Conservation (phyloP, 2,329 filamentous ascomycete genomes). For the Tolypocladium album region DNA sequence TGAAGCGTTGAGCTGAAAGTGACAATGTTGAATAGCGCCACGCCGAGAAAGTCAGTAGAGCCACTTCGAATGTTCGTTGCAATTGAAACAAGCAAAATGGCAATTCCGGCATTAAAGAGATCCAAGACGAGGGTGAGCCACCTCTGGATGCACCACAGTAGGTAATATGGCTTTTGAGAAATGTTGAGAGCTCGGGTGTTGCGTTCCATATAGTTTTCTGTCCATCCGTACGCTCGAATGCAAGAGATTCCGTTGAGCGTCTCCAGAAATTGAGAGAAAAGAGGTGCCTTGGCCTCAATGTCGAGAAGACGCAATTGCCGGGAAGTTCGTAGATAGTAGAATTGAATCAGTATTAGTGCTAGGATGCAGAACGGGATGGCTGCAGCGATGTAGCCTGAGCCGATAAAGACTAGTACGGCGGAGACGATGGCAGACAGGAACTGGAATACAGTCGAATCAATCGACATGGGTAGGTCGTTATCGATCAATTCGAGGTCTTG, state of each 20-base stretch:
- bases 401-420: constrained; percentile 29
- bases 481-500: constrained; percentile 29
- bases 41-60: constrained; percentile 15
- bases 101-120: constrained; percentile 31
- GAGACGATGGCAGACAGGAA: constrained; percentile 13
- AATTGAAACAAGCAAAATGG: constrained; percentile 31
- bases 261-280: constrained; percentile 17
- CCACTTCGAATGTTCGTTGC: constrained; percentile 23
- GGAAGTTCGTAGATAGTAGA: constrained; percentile 20
- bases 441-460: constrained; percentile 13
- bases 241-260: constrained; percentile 11
- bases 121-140: constrained; percentile 39
- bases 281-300: constrained; percentile 17
- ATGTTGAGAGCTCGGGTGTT: constrained; percentile 18
- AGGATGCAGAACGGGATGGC: constrained; percentile 28
- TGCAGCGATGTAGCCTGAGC: constrained; percentile 33
- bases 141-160: constrained; percentile 35
- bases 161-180: constrained; percentile 22
- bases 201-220: constrained; percentile 8
- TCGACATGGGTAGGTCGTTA: constrained; percentile 20
- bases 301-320: constrained; percentile 18
- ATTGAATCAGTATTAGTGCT: constrained; percentile 14
- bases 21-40: constrained; percentile 17
- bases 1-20: constrained; percentile 17
- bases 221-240: constrained; percentile 25